Conservation (phyloP, 768 basidiomycete genomes). For the Sporobolomyces phaffii region DNA sequence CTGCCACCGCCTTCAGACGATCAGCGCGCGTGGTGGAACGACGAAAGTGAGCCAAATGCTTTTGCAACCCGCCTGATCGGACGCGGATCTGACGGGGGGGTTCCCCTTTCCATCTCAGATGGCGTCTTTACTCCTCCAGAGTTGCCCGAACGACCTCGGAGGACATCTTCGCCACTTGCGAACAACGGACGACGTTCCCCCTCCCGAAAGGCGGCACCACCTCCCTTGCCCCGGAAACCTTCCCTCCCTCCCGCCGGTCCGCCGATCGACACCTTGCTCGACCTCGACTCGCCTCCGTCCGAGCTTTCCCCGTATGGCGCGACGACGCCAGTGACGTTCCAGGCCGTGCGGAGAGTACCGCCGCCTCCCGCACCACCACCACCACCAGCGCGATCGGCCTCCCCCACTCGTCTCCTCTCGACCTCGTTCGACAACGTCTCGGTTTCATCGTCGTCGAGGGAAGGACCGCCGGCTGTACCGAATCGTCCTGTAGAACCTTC, state of each 20-base stretch:
- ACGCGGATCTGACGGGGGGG: background rate
- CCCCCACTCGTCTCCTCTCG: background rate
- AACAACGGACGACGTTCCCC: no score
- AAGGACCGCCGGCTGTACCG: conserved; percentile 6
- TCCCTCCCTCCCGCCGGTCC: background rate
- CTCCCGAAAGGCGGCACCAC: background rate
- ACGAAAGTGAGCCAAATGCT: background rate
- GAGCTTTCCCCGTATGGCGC: background rate
- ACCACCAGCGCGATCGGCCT: background rate
- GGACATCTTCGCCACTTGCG: background rate
- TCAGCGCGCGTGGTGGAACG: conserved; percentile 29
- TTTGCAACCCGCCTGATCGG: background rate
- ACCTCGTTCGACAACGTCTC: background rate
- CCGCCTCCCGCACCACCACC: background rate
- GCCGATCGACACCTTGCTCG: conserved; percentile 9
- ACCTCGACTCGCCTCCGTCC: background rate
- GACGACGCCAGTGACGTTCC: conserved; percentile 5
- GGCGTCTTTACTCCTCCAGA: conserved; percentile 9
- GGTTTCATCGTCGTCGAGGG: background rate
- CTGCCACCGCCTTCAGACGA: conserved; percentile 33
- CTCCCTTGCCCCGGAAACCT: background rate
- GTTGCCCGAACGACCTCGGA: background rate
- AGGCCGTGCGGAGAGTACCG: conserved; percentile 12
- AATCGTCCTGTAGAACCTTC: background rate
- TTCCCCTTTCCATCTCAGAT: background rate